phyloP scores from a whole-genome alignment of 441 rosid genomes.

The Omphalea diandra region DNA sequence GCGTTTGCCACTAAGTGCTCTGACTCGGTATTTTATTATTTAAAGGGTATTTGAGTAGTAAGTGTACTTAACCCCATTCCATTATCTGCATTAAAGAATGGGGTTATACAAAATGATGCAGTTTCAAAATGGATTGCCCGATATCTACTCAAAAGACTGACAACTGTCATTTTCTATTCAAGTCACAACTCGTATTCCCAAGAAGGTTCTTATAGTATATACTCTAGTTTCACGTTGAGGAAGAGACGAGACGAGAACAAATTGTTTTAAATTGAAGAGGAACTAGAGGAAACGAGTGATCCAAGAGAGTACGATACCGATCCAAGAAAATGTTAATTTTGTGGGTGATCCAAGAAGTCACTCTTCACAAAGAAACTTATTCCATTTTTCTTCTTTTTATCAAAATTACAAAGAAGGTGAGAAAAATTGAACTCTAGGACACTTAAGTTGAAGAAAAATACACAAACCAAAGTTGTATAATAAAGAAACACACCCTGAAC shows the following conservation, averaged over 20 bases:
- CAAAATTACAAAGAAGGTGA: neutral
- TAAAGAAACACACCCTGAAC: too few species aligned
- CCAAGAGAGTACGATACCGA: constrained; percentile 28
- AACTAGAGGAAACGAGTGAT: constrained; percentile 19
- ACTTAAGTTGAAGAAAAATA: too few species aligned
- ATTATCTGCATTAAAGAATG: neutral
- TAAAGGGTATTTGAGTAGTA: neutral
- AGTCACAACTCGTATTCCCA: constrained; percentile 20
- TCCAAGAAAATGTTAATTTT: constrained; percentile 20
- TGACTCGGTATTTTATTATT: neutral
- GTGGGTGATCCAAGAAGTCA: constrained; percentile 46
- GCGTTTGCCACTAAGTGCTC: neutral
- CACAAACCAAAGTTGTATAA: too few species aligned
- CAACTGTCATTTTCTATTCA: neutral
- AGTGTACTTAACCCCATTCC: neutral
- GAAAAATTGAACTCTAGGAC: too few species aligned
- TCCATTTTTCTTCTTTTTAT: too few species aligned
- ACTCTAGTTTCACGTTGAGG: neutral
- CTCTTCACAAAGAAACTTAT: too few species aligned
- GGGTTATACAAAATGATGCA: neutral
- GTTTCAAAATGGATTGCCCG: constrained; percentile 4
- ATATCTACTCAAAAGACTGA: constrained; percentile 3
- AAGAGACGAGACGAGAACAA: neutral
- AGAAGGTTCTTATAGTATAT: neutral
- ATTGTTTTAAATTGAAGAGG: neutral